Percentiles rank a stretch among this genome's conserved stretches.
phyloP scores from a whole-genome alignment of 495 filamentous ascomycete species.

The Aspergillus taichungensis region DNA sequence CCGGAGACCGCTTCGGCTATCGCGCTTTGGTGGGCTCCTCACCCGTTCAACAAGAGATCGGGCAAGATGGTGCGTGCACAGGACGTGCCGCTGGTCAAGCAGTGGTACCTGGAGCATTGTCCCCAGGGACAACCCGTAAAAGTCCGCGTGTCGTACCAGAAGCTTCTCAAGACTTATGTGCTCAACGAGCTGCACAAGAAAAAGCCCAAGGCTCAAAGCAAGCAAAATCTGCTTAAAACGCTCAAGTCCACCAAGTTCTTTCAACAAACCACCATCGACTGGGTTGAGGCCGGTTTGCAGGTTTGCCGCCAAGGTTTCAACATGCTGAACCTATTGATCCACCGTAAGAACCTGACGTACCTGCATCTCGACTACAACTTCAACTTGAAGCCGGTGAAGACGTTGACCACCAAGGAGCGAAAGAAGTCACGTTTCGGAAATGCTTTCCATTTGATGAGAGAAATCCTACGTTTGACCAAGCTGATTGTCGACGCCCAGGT shows the following conservation, averaged over 20 bases:
- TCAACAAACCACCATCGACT: conserved; percentile 98
- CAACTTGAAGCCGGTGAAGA: conserved; percentile 98
- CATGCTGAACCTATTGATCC: conserved; percentile 97
- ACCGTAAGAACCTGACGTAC: conserved; percentile 97
- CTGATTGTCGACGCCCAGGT: conserved; percentile 98
- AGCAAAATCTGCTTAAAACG: conserved; percentile 82
- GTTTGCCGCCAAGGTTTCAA: conserved; percentile 98
- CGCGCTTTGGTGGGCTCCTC: conserved; percentile 96
- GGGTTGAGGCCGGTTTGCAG: conserved; percentile 98
- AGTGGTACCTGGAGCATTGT: conserved; percentile 96
- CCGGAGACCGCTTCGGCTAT: conserved; percentile 89
- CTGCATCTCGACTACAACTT: conserved; percentile 99
- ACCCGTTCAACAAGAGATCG: conserved; percentile 91
- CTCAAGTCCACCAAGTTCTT: conserved; percentile 98
- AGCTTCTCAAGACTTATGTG: conserved; percentile 91
- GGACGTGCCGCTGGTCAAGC: conserved; percentile 95
- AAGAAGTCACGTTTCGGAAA: conserved; percentile 99
- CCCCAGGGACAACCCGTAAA: conserved; percentile 92
- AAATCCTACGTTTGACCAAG: conserved; percentile 96
- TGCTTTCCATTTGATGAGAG: conserved; percentile 97
- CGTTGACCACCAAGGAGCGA: conserved; percentile 95
- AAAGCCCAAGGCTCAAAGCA: conserved; percentile 87
- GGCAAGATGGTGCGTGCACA: conserved; percentile 96
- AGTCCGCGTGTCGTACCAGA: conserved; percentile 98
- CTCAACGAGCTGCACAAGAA: conserved; percentile 95